Base-by-base conservation (phyloP, 352 stramenopile genomes). In the Phytopythium vexans region DNA sequence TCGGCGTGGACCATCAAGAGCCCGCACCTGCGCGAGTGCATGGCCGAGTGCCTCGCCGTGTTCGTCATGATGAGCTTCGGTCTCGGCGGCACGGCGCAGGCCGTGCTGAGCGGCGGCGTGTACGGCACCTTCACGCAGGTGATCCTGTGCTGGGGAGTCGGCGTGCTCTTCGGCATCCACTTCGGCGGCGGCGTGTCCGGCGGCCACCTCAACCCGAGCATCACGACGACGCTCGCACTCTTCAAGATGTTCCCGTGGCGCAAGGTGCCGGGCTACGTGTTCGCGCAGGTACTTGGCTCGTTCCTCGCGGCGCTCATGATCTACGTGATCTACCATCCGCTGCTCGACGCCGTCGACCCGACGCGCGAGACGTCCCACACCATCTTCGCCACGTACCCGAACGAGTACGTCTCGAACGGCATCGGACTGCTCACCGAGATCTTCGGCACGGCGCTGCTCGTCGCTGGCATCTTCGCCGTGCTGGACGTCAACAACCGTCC, bases 341-440 rank as follows among this genome's bases (percentile, higher is more conserved):
- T 77, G 34, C 53, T 84, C 42, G 72, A 80, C 53, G 44, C 57
- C 8, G 72, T 62, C n/a, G 77, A 88, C 56, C 74, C 77, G 16
- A 54, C 77, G 6, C 64, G 63, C 50, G 41, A 52, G 46, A 61
- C 54, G 8, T 70, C 64, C 6, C 68, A 74, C 35, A 49, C 48
- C n/a, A 62, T 79, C 41, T 88, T 86, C 56, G 66, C 64, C 5
- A 84, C 74, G 11, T 78, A 79, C 56, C 77, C 77, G 37, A 66
- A 70, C 44, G 64, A 58, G 50, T 44, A 70, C 58, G 64, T 80
- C 48, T 52, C 69, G 16, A 77, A 74, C 47, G 55, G 42, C 33
- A 73, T 45, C 1, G 73, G 62, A 1, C 79, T 88, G 32, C 47
- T 76, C 39, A 77, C 64, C 41, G 77, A 88, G 63, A 58, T 77